Conservation (phyloP, 2,329 filamentous ascomycete species). For the Botryosphaeria dothidea region DNA sequence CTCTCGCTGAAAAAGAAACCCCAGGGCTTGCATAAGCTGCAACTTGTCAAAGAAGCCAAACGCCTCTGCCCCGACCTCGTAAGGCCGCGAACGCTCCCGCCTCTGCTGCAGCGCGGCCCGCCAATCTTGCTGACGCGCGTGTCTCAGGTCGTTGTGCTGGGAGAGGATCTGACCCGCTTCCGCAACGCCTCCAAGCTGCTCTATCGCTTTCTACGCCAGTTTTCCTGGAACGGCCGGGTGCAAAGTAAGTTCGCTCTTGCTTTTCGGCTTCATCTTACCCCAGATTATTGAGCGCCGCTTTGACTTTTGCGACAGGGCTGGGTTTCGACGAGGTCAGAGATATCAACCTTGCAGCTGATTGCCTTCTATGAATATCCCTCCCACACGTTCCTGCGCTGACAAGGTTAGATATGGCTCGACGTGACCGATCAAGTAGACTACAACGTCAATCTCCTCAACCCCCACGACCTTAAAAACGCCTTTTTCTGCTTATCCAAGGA, state of each 20-base stretch:
- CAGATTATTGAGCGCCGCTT: constrained; percentile 4
- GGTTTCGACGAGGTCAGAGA: constrained; percentile 82
- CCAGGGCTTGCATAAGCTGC: constrained; percentile 71
- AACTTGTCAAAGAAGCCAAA: constrained; percentile 80
- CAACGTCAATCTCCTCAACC: constrained; percentile 73
- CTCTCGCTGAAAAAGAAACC: constrained; percentile 22
- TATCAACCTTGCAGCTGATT: neutral
- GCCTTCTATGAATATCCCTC: constrained; percentile 3
- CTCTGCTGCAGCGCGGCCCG: constrained; percentile 6
- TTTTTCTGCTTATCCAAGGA: constrained; percentile 76
- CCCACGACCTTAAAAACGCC: constrained; percentile 61
- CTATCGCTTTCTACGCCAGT: constrained; percentile 69
- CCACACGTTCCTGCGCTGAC: neutral
- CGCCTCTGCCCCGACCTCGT: constrained; percentile 74
- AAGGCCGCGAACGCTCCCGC: neutral
- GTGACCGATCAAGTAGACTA: constrained; percentile 84
- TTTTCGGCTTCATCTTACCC: neutral
- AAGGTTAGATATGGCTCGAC: constrained; percentile 65
- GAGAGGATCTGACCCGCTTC: constrained; percentile 73
- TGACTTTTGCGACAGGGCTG: constrained; percentile 47
- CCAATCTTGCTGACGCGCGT: constrained; percentile 9
- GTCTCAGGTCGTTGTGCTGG: constrained; percentile 67
- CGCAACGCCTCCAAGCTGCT: constrained; percentile 82
- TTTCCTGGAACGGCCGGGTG: constrained; percentile 75
- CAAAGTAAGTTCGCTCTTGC: constrained; percentile 52